Evolutionary conservation across 2,329 filamentous ascomycete genomes (phyloP).

Genomic region (Diaporthe humulicola): DNA sequence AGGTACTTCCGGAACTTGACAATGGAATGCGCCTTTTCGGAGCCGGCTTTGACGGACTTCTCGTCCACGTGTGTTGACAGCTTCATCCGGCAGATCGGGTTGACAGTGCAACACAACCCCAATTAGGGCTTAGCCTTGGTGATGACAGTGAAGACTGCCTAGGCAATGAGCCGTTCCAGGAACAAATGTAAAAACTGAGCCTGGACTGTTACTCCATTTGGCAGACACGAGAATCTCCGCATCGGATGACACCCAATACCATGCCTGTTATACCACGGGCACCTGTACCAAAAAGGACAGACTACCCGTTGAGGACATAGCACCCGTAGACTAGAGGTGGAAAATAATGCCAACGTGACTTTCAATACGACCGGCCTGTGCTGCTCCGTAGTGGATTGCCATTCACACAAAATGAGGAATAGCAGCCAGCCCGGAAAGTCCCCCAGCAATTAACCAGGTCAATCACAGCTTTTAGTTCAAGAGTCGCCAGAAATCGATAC

Average conservation of each 20-base stretch:
- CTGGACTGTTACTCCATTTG: not conserved
- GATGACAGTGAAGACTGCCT: not conserved
- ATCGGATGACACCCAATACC: constrained; percentile 4
- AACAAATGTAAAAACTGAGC: not conserved
- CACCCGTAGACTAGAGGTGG: constrained; percentile 13
- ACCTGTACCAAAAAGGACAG: not conserved
- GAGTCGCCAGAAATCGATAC: not conserved
- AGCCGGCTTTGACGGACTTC: no score
- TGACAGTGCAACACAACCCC: not conserved
- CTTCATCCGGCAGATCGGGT: not conserved
- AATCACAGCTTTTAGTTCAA: not conserved
- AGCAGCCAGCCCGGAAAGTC: not conserved
- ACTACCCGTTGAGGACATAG: not conserved
- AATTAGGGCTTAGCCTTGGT: not conserved
- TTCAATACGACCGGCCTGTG: not conserved
- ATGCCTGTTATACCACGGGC: not conserved
- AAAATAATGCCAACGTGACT: constrained; percentile 5
- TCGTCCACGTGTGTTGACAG: not conserved
- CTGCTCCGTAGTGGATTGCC: constrained; percentile 8
- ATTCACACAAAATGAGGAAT: constrained; percentile 3
- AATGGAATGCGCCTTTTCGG: not conserved
- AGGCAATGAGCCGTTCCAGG: no score
- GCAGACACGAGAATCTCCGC: constrained; percentile 12
- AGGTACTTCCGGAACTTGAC: not conserved
- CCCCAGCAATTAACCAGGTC: not conserved